These are phyloP conservation scores for Leishmania turanica DNA, from an alignment of 208 protist genomes.

Conservation along the genomic window DNA sequence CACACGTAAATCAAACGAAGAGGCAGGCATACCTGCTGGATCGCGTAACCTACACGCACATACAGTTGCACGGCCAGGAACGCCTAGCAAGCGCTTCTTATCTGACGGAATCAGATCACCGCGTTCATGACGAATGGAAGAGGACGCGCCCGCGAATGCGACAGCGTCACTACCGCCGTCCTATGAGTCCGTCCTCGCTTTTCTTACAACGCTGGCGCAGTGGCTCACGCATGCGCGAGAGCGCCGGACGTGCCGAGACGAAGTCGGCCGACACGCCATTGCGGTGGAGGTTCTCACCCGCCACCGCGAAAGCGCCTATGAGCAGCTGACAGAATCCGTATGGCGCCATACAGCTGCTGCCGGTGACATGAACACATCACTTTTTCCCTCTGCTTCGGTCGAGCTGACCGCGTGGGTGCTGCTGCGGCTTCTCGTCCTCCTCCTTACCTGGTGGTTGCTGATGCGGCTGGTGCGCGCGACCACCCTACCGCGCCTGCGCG, in stretches of 20 bases:
- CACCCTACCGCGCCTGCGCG: constrained; percentile 8
- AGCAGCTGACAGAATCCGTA: not conserved
- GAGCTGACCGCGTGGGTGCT: constrained; percentile 4
- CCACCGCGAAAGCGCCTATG: constrained; percentile 7
- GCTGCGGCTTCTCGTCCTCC: constrained; percentile 1
- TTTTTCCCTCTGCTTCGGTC: constrained; percentile 4
- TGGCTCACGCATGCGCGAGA: constrained; percentile 8
- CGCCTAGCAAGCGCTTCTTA: not conserved
- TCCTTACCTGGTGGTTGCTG: constrained; percentile 7
- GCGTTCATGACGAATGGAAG: not conserved
- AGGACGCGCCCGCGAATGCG: not conserved
- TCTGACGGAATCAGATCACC: not conserved
- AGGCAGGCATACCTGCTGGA: not conserved
- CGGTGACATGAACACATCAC: not conserved
- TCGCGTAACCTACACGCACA: not conserved
- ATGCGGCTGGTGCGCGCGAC: constrained; percentile 2
- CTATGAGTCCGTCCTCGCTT: constrained; percentile 5
- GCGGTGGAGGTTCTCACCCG: constrained; percentile 1
- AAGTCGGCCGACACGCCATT: not conserved
- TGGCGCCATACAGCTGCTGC: not conserved
- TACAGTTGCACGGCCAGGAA: not conserved
- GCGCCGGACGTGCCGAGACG: constrained; percentile 1
- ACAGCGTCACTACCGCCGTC: not conserved
- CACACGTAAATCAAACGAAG: not conserved
- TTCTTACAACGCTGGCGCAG: constrained; percentile 1